These are phyloP conservation scores for Hypoxylon sp. DNA, from an alignment of 2,329 filamentous ascomycete genomes.

Conservation along the genomic window DNA sequence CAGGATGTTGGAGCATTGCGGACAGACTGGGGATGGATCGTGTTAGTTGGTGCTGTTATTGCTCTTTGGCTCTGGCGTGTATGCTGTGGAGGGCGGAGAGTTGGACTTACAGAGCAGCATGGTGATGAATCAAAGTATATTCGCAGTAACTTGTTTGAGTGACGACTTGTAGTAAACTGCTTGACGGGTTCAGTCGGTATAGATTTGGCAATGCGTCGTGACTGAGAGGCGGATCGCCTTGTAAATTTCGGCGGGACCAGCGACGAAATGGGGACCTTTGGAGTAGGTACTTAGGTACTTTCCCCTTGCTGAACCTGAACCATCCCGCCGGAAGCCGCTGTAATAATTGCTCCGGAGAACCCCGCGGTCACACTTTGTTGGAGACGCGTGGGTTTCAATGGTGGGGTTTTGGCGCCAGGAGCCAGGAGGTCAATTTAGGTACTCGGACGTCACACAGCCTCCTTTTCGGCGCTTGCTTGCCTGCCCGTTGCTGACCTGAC, in stretches of 20 bases:
- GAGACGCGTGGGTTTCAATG: constrained; percentile 25
- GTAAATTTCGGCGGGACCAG: constrained; percentile 32
- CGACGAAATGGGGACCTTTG: neutral
- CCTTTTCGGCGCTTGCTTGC: constrained; percentile 37
- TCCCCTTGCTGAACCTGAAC: constrained; percentile 3
- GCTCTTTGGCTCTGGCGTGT: neutral
- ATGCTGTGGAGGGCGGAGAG: neutral
- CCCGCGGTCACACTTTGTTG: constrained; percentile 15
- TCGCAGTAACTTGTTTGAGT: neutral
- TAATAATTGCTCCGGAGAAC: constrained; percentile 41
- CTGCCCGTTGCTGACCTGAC: neutral
- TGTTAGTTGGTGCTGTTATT: constrained; percentile 19
- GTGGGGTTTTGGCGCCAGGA: constrained; percentile 26
- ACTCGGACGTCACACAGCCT: constrained; percentile 25
- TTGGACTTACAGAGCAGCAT: constrained; percentile 75
- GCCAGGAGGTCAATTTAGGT: too few species aligned
- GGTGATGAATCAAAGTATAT: constrained; percentile 39
- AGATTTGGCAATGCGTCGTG: neutral
- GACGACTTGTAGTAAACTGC: neutral
- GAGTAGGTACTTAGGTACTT: constrained; percentile 4
- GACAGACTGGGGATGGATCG: constrained; percentile 71
- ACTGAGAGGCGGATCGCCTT: constrained; percentile 46
- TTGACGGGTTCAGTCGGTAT: neutral
- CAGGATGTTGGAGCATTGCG: constrained; percentile 85
- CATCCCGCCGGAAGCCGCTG: constrained; percentile 45